Evolutionary conservation across 139 green algal genomes (phyloP).

Genomic region (Yamagishiella unicocca): DNA sequence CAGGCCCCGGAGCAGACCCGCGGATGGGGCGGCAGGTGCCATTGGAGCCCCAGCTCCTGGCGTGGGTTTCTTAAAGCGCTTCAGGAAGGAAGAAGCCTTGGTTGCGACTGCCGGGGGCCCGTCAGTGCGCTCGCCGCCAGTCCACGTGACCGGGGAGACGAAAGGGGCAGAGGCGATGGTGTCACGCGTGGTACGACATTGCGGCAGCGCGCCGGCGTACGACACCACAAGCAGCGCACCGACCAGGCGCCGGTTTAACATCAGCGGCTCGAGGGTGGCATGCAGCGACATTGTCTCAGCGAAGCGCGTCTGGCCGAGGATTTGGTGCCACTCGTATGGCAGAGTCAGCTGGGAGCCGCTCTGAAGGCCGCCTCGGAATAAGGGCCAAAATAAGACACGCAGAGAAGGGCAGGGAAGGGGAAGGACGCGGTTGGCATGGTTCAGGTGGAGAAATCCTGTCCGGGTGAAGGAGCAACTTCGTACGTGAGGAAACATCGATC

Average conservation of each 20-base stretch:
- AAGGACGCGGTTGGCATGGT: background rate
- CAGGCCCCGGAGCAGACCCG: background rate
- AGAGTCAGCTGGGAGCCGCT: background rate
- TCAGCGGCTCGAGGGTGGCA: slow-evolving; percentile 6
- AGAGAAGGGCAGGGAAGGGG: no score
- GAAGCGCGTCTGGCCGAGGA: slow-evolving; percentile 4
- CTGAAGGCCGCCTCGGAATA: no score
- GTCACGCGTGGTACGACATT: background rate
- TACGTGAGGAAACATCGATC: background rate
- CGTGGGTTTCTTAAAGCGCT: background rate
- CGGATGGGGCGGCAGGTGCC: background rate
- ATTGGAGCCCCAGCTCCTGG: background rate
- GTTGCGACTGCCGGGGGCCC: background rate
- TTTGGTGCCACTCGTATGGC: slow-evolving; percentile 25
- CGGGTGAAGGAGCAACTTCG: background rate
- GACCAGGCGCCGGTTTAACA: background rate
- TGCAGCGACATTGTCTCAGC: background rate
- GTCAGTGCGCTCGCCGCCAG: background rate
- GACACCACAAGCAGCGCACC: background rate
- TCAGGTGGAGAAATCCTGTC: background rate
- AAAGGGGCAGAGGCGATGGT: background rate
- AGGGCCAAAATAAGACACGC: no score
- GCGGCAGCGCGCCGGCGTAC: slow-evolving; percentile 4
- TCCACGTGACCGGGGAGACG: background rate
- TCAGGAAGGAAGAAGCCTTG: background rate